phyloP scores from a whole-genome alignment of 208 protist species.

The Leishmania lainsoni region DNA sequence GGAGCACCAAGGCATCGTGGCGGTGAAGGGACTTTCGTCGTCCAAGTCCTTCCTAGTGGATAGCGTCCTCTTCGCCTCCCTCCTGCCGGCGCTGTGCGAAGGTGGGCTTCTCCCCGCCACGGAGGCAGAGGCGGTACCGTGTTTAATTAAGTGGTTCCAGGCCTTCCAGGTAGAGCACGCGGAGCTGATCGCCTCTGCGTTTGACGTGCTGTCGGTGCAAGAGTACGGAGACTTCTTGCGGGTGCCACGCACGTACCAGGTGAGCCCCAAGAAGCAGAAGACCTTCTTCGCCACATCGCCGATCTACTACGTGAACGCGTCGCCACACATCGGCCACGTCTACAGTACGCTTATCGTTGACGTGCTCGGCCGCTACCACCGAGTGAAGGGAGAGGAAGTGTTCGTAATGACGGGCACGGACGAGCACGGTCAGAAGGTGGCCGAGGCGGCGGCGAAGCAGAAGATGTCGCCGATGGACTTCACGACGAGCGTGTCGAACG shows the following conservation, averaged over 20 bases:
- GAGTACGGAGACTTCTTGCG: slow-evolving; percentile 84
- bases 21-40: slow-evolving; percentile 13
- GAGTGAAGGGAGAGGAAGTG: slow-evolving; percentile 82
- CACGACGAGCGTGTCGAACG: slow-evolving; percentile 83
- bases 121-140: slow-evolving; percentile 49
- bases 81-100: slow-evolving; percentile 84
- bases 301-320: slow-evolving; percentile 94
- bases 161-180: slow-evolving; percentile 54
- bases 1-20: slow-evolving; percentile 41
- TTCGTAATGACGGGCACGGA: slow-evolving; percentile 98
- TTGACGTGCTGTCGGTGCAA: slow-evolving; percentile 76
- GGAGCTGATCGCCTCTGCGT: slow-evolving; percentile 61
- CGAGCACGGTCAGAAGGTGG: slow-evolving; percentile 99
- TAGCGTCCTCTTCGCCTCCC: slow-evolving; percentile 64
- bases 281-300: slow-evolving; percentile 89
- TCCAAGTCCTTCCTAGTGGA: slow-evolving; percentile 72
- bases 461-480: slow-evolving; percentile 88
- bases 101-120: slow-evolving; percentile 62
- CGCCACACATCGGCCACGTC: slow-evolving; percentile 93
- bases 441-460: slow-evolving; percentile 84
- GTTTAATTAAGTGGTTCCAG: slow-evolving; percentile 78
- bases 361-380: slow-evolving; percentile 89
- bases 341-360: slow-evolving; percentile 92
- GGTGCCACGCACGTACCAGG: slow-evolving; percentile 64
- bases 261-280: slow-evolving; percentile 71